Conservation (phyloP, 2,329 filamentous ascomycete species). For the Aspergillus nomiae region DNA sequence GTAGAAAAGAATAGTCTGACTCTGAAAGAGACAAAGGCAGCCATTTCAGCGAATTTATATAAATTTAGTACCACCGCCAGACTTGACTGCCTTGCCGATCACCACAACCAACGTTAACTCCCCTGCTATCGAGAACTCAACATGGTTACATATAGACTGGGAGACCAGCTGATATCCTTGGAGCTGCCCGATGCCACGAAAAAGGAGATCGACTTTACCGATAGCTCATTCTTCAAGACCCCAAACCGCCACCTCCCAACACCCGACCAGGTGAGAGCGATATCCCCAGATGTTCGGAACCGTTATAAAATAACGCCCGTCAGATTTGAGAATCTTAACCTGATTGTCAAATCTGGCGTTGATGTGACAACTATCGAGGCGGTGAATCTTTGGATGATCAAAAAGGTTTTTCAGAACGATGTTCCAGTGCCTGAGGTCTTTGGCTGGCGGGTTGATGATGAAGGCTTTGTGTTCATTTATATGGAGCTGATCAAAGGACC, state of each 20-base stretch:
- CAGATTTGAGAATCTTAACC: conserved; percentile 19
- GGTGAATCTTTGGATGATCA: conserved; percentile 26
- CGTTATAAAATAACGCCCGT: conserved; percentile 13
- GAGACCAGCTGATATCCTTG: background rate
- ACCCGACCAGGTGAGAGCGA: background rate
- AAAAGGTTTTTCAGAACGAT: conserved; percentile 16
- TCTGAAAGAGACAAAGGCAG: no score
- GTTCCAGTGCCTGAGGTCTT: conserved; percentile 42
- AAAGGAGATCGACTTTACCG: conserved; percentile 27
- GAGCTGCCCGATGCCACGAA: conserved; percentile 13
- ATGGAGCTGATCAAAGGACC: conserved; percentile 34
- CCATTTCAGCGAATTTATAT: no score
- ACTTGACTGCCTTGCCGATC: no score
- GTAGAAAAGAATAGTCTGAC: no score
- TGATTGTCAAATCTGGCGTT: conserved; percentile 30
- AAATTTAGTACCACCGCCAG: no score
- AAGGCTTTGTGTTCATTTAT: conserved; percentile 31
- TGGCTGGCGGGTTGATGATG: conserved; percentile 33
- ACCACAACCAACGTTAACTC: no score
- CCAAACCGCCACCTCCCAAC: background rate
- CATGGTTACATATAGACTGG: background rate
- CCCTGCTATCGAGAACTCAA: no score
- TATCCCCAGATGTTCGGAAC: conserved; percentile 5
- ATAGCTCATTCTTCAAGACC: conserved; percentile 29
- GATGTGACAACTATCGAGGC: conserved; percentile 25